Evolutionary conservation across 228 moss, liverwort and hornwort genomes (phyloP).

Genomic region (Sphagnum magellanicum): DNA sequence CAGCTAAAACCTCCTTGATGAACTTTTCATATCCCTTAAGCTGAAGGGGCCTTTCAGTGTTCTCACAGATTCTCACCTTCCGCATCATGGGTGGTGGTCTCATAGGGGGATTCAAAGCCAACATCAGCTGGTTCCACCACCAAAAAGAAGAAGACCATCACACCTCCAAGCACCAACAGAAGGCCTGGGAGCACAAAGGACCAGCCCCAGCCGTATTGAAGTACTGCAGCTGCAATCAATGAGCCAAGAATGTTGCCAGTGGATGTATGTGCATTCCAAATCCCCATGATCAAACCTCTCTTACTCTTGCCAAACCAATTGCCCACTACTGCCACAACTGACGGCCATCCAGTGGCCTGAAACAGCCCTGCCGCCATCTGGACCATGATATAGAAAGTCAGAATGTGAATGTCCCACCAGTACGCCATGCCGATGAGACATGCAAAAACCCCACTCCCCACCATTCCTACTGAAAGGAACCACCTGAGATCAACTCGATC

Average conservation of each 20-base stretch:
- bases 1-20: no score
- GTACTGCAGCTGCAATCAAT: slow-evolving; percentile 55
- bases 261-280: slow-evolving; percentile 96
- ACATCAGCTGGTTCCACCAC: slow-evolving; percentile 71
- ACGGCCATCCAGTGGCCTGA: slow-evolving; percentile 91
- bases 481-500: slow-evolving; percentile 78
- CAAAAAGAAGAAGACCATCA: slow-evolving; percentile 65
- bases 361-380: slow-evolving; percentile 74
- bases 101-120: slow-evolving; percentile 31
- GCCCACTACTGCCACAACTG: slow-evolving; percentile 74
- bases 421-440: slow-evolving; percentile 63
- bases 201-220: slow-evolving; percentile 89
- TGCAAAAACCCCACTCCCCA: slow-evolving; percentile 71
- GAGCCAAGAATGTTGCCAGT: slow-evolving; percentile 80
- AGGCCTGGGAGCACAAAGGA: slow-evolving; percentile 72
- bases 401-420: slow-evolving; percentile 51
- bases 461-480: slow-evolving; percentile 69
- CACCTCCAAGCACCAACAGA: slow-evolving; percentile 53
- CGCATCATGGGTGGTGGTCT: slow-evolving; percentile 34
- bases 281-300: slow-evolving; percentile 83
- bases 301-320: slow-evolving; percentile 85
- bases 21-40: not conserved
- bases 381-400: slow-evolving; percentile 57
- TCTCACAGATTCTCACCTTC: not conserved
- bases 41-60: no score